Base-by-base conservation (phyloP, 352 stramenopile species). In the Globisporangium solare region DNA sequence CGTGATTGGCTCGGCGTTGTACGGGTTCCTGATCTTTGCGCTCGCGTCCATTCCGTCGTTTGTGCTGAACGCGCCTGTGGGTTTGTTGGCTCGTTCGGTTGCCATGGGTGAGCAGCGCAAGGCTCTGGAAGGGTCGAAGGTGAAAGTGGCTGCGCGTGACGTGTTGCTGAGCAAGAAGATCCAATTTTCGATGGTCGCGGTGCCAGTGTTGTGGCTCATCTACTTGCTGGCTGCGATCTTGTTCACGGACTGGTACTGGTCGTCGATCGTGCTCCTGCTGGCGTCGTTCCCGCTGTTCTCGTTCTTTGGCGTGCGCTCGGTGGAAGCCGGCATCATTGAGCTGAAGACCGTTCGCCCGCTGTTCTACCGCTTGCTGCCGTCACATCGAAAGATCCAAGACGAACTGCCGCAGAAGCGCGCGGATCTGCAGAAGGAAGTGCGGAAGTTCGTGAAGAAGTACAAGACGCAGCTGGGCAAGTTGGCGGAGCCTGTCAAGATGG, bases 151-250 rank as follows among this genome's bases (percentile, higher is more conserved):
- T 20, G 92, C 76, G 31, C 79, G 83, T 17, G 92, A 98, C 53
- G 92, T 98, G 5, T 54, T 97, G 46, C 56, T 97, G 20, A 96
- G 83, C 67, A 96, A 97, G 71, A 98, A 98, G 71, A 97, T 98
- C 56, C 74, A 92, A 53, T 93, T 97, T 47, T 97, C 86, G 37
- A 94, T 97, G 32, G 74, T 97, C 35, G 83, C 93, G 0, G 87
- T 98, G 50, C 90, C 90, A 12, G 59, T 81, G 53, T 73, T 98
- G 10, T 95, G 88, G 76, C 56, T 96, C 55, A 70, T 89, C 39
- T 97, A 98, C 66, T 72, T 88, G 47, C 57, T 96, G 24, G 68
- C 92, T 20, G 82, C 89, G 18, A 73, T 95, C 43, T 54, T 86
- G 24, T 69, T 96, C 22, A 93, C 85, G 8, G 77, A 93, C 61